Evolutionary conservation across 768 basidiomycete genomes (phyloP).

Genomic region (Lactifluus hygrophoroides): DNA sequence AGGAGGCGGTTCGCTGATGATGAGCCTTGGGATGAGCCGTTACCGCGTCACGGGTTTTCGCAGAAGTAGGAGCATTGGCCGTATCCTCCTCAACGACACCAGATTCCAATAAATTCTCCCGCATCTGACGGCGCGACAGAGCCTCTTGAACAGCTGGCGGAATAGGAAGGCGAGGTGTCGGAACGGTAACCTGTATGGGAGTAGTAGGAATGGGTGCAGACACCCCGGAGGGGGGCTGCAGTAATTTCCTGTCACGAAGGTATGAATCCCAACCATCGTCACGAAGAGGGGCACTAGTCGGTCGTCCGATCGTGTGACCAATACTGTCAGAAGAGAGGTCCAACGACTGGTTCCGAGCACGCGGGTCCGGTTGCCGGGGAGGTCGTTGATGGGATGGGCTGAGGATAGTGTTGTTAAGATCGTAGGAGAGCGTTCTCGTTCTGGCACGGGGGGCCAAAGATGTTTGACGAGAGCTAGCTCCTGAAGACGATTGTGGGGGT

Average conservation of each 20-base stretch:
- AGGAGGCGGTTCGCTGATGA: slow-evolving; percentile 16
- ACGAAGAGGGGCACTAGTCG: slow-evolving; percentile 64
- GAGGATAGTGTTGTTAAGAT: slow-evolving; percentile 45
- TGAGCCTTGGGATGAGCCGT: not conserved
- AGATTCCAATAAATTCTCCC: slow-evolving; percentile 57
- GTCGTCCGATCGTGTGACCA: slow-evolving; percentile 52
- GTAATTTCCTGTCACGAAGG: slow-evolving; percentile 72
- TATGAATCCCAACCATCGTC: slow-evolving; percentile 85
- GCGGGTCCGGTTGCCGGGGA: slow-evolving; percentile 60
- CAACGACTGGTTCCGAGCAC: slow-evolving; percentile 64
- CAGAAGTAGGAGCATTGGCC: not conserved
- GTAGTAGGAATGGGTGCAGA: slow-evolving; percentile 71
- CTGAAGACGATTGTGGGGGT: slow-evolving; percentile 48
- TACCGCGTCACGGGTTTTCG: not conserved
- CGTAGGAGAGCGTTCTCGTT: slow-evolving; percentile 57
- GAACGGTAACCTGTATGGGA: slow-evolving; percentile 29
- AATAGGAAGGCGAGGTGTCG: slow-evolving; percentile 42
- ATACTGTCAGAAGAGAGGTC: slow-evolving; percentile 45
- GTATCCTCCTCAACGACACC: not conserved
- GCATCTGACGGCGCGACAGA: slow-evolving; percentile 56
- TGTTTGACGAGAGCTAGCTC: slow-evolving; percentile 48
- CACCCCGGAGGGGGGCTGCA: slow-evolving; percentile 76
- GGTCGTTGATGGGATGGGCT: slow-evolving; percentile 57
- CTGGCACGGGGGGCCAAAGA: slow-evolving; percentile 12
- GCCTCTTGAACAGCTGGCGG: slow-evolving; percentile 72